phyloP scores from a whole-genome alignment of 495 filamentous ascomycete genomes.

The Penicillium longicatenatum region DNA sequence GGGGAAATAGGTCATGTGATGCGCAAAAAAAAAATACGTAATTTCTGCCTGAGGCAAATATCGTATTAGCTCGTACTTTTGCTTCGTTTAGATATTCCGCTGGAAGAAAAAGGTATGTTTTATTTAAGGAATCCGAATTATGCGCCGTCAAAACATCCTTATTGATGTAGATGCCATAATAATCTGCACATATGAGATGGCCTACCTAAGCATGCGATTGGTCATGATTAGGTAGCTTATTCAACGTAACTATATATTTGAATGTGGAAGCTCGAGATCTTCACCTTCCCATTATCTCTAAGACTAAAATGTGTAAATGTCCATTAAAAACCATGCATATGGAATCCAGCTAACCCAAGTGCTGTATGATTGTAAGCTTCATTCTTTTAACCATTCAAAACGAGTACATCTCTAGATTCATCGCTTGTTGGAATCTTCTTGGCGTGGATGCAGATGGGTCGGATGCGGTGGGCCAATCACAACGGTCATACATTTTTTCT shows the following conservation, averaged over 20 bases:
- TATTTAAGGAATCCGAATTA: background rate
- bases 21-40: slow-evolving; percentile 31
- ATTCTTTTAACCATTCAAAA: background rate
- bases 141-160: no score
- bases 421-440: slow-evolving; percentile 3
- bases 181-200: no score
- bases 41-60: slow-evolving; percentile 28
- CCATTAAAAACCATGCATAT: no score
- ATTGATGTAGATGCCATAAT: no score
- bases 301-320: no score
- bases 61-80: slow-evolving; percentile 1
- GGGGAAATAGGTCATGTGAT: slow-evolving; percentile 40
- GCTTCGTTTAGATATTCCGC: background rate
- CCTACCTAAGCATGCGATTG: no score
- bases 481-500: slow-evolving; percentile 37
- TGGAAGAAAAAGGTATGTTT: background rate
- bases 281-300: no score
- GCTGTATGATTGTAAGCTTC: background rate
- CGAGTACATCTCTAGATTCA: background rate
- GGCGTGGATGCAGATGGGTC: slow-evolving; percentile 9
- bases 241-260: no score
- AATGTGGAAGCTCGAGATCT: no score
- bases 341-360: no score
- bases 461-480: slow-evolving; percentile 31
- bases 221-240: no score